Evolutionary conservation across 2,329 filamentous ascomycete genomes (phyloP).

Genomic region (Paecilomyces sp.): DNA sequence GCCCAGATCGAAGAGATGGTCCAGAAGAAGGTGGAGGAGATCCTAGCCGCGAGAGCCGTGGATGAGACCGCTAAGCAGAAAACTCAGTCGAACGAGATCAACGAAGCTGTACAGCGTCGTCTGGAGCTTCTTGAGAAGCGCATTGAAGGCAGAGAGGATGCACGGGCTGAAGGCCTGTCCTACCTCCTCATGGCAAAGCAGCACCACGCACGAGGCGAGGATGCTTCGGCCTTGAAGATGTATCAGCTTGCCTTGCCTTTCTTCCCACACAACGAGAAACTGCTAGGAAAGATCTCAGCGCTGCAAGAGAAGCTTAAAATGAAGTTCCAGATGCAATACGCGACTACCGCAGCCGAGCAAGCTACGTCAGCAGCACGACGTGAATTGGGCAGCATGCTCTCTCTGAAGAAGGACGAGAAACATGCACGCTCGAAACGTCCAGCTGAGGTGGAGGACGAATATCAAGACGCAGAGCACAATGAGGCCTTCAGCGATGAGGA

Average conservation of each 20-base stretch:
- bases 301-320: constrained; percentile 45
- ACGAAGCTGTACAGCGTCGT: constrained; percentile 70
- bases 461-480: constrained; percentile 16
- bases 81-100: constrained; percentile 48
- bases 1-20: constrained; percentile 85
- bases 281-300: constrained; percentile 49
- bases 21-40: constrained; percentile 84
- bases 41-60: constrained; percentile 66
- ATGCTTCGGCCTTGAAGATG: constrained; percentile 70
- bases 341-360: constrained; percentile 7
- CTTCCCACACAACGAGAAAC: constrained; percentile 78
- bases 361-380: constrained; percentile 14
- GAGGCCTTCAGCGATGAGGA: constrained; percentile 26
- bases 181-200: constrained; percentile 87
- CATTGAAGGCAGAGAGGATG: constrained; percentile 71
- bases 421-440: constrained; percentile 19
- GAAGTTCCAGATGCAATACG: constrained; percentile 12
- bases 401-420: constrained; percentile 21
- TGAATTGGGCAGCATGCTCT: constrained; percentile 25
- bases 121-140: constrained; percentile 79
- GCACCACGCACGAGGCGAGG: constrained; percentile 76
- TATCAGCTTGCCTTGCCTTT: constrained; percentile 77
- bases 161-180: constrained; percentile 72
- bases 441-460: constrained; percentile 26
- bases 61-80: constrained; percentile 45